Percentiles rank a stretch among this genome's conserved stretches.
These are phyloP conservation scores for Aspergillus baeticus DNA, from an alignment of 495 filamentous ascomycete species.

Conservation along the genomic window DNA sequence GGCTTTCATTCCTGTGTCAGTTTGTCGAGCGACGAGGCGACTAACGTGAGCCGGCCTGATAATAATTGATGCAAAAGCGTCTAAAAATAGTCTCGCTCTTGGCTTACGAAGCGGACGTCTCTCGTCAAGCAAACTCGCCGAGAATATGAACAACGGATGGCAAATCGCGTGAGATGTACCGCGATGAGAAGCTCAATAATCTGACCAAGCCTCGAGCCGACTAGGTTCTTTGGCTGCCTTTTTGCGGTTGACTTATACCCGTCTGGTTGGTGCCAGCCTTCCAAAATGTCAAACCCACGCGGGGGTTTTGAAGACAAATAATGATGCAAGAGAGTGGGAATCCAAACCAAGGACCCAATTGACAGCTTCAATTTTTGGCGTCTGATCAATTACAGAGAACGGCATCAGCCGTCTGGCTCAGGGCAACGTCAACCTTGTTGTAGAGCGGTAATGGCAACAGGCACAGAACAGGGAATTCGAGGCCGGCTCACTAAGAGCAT, in stretches of 20 bases:
- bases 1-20: background rate
- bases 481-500: too few species aligned
- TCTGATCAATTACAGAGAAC: background rate
- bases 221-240: background rate
- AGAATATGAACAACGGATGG: background rate
- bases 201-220: background rate
- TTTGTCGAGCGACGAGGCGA: too few species aligned
- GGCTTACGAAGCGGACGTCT: background rate
- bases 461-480: too few species aligned
- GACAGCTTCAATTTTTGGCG: background rate
- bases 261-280: background rate
- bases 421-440: too few species aligned
- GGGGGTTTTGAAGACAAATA: background rate
- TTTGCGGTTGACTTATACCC: background rate
- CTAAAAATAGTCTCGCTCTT: background rate
- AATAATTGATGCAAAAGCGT: background rate
- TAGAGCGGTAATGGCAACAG: too few species aligned
- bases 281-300: background rate
- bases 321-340: conserved; percentile 1
- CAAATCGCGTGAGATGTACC: background rate
- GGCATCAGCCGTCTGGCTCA: background rate
- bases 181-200: background rate
- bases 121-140: background rate
- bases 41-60: too few species aligned
- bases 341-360: background rate